Conservation (phyloP, 345 rosid genomes). For the Salix suchowensis region DNA sequence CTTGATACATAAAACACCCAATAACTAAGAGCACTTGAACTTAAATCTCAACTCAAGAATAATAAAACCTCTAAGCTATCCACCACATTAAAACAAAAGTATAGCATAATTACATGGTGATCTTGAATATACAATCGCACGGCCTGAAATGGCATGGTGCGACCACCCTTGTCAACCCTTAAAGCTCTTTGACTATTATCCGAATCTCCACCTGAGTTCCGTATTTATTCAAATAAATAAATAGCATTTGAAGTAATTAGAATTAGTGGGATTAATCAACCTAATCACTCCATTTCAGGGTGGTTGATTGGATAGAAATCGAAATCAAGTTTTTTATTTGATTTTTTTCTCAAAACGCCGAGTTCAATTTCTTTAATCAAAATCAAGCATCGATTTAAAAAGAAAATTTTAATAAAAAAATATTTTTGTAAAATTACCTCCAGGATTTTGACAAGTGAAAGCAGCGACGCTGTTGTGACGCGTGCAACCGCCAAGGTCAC, state of each 20-base stretch:
- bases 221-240: not conserved
- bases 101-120: conserved; percentile 39
- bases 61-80: not conserved
- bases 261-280: not conserved
- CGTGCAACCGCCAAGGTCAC: conserved; percentile 17
- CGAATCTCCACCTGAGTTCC: conserved; percentile 29
- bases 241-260: no score
- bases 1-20: not conserved
- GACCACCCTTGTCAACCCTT: conserved; percentile 14
- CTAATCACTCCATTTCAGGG: not conserved
- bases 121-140: conserved; percentile 54
- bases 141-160: conserved; percentile 38
- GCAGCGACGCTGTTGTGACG: conserved; percentile 15
- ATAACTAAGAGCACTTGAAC: not conserved
- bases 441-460: conserved; percentile 12
- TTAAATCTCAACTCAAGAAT: not conserved
- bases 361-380: no score
- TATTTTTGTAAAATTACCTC: conserved; percentile 5
- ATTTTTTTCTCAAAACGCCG: no score
- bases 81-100: not conserved
- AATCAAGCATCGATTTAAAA: not conserved
- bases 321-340: no score
- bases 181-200: conserved; percentile 13
- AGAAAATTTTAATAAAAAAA: not conserved
- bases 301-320: not conserved